Evolutionary conservation across 1,284 basidiomycete genomes (phyloP).

Genomic region (Trametes hirsuta): DNA sequence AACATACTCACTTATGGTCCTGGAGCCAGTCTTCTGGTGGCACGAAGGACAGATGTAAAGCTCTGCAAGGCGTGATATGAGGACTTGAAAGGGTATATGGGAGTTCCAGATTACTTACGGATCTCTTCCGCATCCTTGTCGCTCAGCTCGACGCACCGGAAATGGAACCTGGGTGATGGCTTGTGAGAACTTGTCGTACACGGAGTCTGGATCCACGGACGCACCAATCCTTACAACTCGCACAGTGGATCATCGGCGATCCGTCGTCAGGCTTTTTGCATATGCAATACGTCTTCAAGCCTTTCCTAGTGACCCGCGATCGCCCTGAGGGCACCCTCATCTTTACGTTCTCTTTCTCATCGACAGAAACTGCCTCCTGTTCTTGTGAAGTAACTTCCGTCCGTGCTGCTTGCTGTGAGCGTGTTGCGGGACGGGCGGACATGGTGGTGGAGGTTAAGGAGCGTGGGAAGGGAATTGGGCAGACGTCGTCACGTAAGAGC

Average conservation of each 20-base stretch:
- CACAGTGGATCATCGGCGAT: slow-evolving; percentile 80
- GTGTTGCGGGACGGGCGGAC: slow-evolving; percentile 46
- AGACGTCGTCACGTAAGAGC: slow-evolving; percentile 4
- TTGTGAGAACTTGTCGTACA: neutral
- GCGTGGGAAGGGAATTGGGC: slow-evolving; percentile 8
- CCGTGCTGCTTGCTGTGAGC: slow-evolving; percentile 16
- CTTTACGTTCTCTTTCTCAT: slow-evolving; percentile 27
- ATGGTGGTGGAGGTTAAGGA: slow-evolving; percentile 26
- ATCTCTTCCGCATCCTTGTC: slow-evolving; percentile 73
- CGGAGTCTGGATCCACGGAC: slow-evolving; percentile 28
- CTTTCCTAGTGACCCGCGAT: slow-evolving; percentile 25
- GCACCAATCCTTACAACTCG: slow-evolving; percentile 75
- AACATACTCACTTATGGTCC: slow-evolving; percentile 77
- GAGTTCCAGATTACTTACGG: slow-evolving; percentile 43
- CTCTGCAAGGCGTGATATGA: slow-evolving; percentile 43
- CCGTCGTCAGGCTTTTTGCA: slow-evolving; percentile 73
- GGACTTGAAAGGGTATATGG: slow-evolving; percentile 13
- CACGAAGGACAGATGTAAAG: slow-evolving; percentile 74
- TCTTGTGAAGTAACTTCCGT: slow-evolving; percentile 3
- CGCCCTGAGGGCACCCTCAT: slow-evolving; percentile 21
- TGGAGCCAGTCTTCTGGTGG: slow-evolving; percentile 62
- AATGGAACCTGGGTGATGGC: slow-evolving; percentile 66
- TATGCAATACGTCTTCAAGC: slow-evolving; percentile 50
- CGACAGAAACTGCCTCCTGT: neutral
- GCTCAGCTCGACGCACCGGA: slow-evolving; percentile 63